phyloP scores from a whole-genome alignment of 495 filamentous ascomycete species.

The Chaetomidium leptoderma region DNA sequence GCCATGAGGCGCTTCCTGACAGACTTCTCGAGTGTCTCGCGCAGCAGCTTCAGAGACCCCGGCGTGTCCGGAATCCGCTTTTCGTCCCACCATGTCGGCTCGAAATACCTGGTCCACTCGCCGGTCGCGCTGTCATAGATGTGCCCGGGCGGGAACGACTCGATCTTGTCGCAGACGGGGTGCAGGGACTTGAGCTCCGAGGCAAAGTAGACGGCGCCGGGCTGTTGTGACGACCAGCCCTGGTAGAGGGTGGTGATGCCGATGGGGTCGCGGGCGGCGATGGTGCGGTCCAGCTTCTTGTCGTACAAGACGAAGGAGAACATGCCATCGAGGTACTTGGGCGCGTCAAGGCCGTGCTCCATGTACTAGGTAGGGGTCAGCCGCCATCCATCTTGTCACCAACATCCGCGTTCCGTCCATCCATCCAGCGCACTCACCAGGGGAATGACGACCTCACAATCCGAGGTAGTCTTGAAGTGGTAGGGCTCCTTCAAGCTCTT shows the following conservation, averaged over 20 bases:
- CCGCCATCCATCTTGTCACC: not conserved
- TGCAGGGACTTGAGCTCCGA: conserved; percentile 93
- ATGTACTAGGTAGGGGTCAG: conserved; percentile 59
- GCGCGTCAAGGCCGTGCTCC: conserved; percentile 86
- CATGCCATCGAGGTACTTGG: conserved; percentile 96
- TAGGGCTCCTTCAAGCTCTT: conserved; percentile 76
- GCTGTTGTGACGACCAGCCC: conserved; percentile 77
- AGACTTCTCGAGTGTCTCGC: conserved; percentile 78
- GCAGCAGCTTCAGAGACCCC: conserved; percentile 73
- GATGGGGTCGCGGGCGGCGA: conserved; percentile 94
- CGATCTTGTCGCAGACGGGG: conserved; percentile 91
- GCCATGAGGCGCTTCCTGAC: conserved; percentile 98
- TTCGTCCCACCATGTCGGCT: conserved; percentile 91
- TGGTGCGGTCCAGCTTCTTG: conserved; percentile 80
- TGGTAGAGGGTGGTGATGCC: conserved; percentile 97
- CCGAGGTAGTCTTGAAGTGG: conserved; percentile 94
- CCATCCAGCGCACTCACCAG: conserved; percentile 57
- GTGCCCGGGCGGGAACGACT: conserved; percentile 90
- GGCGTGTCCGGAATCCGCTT: conserved; percentile 69
- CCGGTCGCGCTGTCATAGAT: conserved; percentile 89
- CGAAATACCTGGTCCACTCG: conserved; percentile 76
- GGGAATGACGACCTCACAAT: conserved; percentile 97
- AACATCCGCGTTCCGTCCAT: not conserved
- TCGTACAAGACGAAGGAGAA: conserved; percentile 99
- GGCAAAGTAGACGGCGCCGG: conserved; percentile 86